Evolutionary conservation across 441 rosid genomes (phyloP), one percentile per base, ranked within the genome.

Genomic region (Gossypium gossypioides): DNA sequence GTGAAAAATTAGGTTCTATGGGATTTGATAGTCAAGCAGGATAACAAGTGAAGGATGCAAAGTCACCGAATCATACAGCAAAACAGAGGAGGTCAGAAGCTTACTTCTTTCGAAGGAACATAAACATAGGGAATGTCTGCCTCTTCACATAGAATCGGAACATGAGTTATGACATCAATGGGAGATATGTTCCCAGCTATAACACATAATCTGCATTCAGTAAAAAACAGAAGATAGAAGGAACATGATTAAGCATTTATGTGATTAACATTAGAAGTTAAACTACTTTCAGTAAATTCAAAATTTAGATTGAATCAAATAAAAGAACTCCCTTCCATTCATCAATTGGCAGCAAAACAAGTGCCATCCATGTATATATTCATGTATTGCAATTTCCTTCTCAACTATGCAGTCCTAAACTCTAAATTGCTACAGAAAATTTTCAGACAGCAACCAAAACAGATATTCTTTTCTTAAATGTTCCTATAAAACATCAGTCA

Each of bases 111-210:
- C 0, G 97, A 89, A n/a, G 92, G 81, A 72, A 92, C 97, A 74
- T 94, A 94, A 10, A 94, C 65, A 46, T 94, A 94, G 40, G 94
- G 87, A 75, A 89, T 86, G 13, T 87, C 94, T 6, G 83, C 62
- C 76, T 89, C 94, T 78, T 89, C 94, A 2, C 91, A 89, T 74
- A 89, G 73, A 78, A 89, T 81, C 22, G 91, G 94, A 12, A 92
- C 91, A 75, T 94, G 99, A 8, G 97, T 94, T 32, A 94, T 92
- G 58, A 92, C 99, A 80, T 94, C 99, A n/a, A 94, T 94, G 1
- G 99, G 97, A 63, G 75, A 72, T 27, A 72, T 72, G 68, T 72
- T 72, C 15, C 75, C 68, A 27, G 75, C 75, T 25, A 72, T 72
- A 46, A 72, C 58, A 60, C 75, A 94, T 56, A 94, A 67, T 73